These are phyloP conservation scores for Arthrocladium fulminans DNA, from an alignment of 2,329 filamentous ascomycete species.

Conservation along the genomic window DNA sequence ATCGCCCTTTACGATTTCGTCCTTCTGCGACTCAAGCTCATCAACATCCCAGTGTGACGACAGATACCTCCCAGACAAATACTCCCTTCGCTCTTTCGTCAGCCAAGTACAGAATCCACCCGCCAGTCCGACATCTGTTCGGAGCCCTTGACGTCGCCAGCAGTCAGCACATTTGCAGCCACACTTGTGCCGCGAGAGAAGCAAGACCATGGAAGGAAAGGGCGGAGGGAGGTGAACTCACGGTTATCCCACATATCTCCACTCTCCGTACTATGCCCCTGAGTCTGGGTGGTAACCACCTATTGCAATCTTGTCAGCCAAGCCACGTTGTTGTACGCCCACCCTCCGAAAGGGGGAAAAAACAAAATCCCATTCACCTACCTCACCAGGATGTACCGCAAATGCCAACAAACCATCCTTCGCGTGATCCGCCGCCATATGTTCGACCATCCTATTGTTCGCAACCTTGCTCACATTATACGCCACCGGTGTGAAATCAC, in stretches of 20 bases:
- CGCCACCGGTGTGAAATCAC: conserved; percentile 11
- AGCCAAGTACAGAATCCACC: conserved; percentile 24
- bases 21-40: conserved; percentile 19
- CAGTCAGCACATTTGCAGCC: background rate
- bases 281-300: conserved; percentile 15
- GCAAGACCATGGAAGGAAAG: too few species aligned
- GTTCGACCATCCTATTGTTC: conserved; percentile 14
- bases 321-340: too few species aligned
- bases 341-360: too few species aligned
- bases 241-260: conserved; percentile 14
- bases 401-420: conserved; percentile 11
- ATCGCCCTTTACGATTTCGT: conserved; percentile 23
- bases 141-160: conserved; percentile 6
- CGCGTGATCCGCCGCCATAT: conserved; percentile 13
- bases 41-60: conserved; percentile 21
- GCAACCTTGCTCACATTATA: conserved; percentile 16
- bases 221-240: too few species aligned
- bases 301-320: too few species aligned
- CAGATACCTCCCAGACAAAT: conserved; percentile 17
- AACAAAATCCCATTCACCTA: too few species aligned
- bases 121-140: conserved; percentile 19
- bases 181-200: background rate
- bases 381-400: conserved; percentile 15
- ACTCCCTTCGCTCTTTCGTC: conserved; percentile 21
- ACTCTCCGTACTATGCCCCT: conserved; percentile 10